Evolutionary conservation across 2,329 filamentous ascomycete genomes (phyloP).

Genomic region (Verticillium dahliae): DNA sequence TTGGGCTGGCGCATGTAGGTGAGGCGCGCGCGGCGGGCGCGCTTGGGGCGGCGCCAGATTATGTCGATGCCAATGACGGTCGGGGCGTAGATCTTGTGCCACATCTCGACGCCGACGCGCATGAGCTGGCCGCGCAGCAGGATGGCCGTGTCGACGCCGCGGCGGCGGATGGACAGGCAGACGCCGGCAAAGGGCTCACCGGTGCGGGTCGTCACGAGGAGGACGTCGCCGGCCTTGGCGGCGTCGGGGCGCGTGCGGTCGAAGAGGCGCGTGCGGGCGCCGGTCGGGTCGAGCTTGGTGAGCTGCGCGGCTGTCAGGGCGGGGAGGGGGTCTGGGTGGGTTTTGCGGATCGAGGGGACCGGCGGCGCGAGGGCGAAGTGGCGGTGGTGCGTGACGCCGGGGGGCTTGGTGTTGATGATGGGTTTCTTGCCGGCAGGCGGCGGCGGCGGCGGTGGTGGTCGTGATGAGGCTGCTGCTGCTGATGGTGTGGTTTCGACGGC

Average conservation of each 20-base stretch:
- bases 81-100: conserved; percentile 91
- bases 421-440: conserved; percentile 20
- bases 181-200: conserved; percentile 88
- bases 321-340: conserved; percentile 61
- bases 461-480: conserved; percentile 11
- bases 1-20: conserved; percentile 86
- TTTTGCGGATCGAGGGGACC: conserved; percentile 45
- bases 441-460: conserved; percentile 17
- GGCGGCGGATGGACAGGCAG: conserved; percentile 76
- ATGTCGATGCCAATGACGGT: conserved; percentile 88
- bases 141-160: conserved; percentile 85
- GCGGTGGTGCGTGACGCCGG: conserved; percentile 6
- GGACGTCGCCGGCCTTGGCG: conserved; percentile 79
- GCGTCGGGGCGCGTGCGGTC: conserved; percentile 68
- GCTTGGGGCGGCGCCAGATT: conserved; percentile 78
- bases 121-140: conserved; percentile 81
- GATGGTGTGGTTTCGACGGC: conserved; percentile 16
- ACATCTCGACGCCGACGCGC: conserved; percentile 89
- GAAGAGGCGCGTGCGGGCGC: conserved; percentile 77
- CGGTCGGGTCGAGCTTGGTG: conserved; percentile 72
- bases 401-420: conserved; percentile 15
- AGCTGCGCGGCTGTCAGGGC: conserved; percentile 65
- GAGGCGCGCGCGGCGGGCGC: conserved; percentile 78
- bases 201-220: conserved; percentile 75
- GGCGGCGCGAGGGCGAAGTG: conserved; percentile 31